Evolutionary conservation across 306 rosid genomes (phyloP).

Genomic region (Vigna nakashimae): DNA sequence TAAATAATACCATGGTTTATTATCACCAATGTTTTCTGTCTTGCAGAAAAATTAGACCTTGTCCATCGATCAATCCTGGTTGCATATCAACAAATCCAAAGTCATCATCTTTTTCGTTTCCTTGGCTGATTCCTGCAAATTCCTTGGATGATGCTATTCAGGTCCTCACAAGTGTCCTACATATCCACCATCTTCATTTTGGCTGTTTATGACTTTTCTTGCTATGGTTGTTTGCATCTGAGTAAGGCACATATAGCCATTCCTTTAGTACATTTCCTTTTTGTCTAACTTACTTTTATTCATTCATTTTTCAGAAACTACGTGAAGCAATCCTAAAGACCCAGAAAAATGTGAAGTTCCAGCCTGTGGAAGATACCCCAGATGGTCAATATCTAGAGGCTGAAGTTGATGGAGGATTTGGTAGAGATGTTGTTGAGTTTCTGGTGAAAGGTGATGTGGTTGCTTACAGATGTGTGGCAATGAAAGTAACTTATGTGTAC

Average conservation of each 20-base stretch:
- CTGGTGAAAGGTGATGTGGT: constrained; percentile 88
- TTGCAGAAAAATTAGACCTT: constrained; percentile 86
- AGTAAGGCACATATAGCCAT: not conserved
- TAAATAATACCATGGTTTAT: not conserved
- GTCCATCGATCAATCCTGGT: constrained; percentile 88
- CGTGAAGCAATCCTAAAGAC: constrained; percentile 83
- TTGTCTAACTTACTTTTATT: not conserved
- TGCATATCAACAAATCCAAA: constrained; percentile 85
- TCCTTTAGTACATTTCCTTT: constrained; percentile 11
- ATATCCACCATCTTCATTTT: constrained; percentile 25
- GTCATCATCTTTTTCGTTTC: constrained; percentile 81
- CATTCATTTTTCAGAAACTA: constrained; percentile 56
- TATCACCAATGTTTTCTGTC: not conserved
- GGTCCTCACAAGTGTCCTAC: constrained; percentile 48
- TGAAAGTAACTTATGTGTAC: constrained; percentile 81
- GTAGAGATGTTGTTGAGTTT: constrained; percentile 81
- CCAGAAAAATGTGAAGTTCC: constrained; percentile 82
- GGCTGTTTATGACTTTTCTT: constrained; percentile 22
- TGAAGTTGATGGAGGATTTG: constrained; percentile 91
- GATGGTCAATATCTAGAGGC: constrained; percentile 83
- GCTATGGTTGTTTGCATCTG: constrained; percentile 3
- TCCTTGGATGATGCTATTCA: constrained; percentile 65
- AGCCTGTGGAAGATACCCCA: constrained; percentile 66
- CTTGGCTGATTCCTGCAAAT: constrained; percentile 73
- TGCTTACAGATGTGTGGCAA: constrained; percentile 78